Evolutionary conservation across 2,329 filamentous ascomycete genomes (phyloP).

Genomic region (Lasiodiplodia gonubiensis): DNA sequence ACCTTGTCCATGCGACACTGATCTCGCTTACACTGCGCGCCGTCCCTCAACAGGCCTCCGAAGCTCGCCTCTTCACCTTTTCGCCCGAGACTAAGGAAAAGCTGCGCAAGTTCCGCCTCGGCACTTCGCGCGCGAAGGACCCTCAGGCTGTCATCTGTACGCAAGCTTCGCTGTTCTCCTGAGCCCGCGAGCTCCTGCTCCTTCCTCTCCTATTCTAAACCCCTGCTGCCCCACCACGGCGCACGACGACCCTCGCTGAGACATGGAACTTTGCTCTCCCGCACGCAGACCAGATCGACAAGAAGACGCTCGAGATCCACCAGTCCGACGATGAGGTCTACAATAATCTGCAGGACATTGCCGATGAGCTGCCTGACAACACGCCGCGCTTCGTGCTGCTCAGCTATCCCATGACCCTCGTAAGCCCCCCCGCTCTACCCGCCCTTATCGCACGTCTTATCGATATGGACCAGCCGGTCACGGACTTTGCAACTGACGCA

Average conservation of each 20-base stretch:
- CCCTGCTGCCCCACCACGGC: slow-evolving; percentile 27
- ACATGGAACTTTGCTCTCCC: slow-evolving; percentile 30
- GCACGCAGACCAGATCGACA: slow-evolving; percentile 81
- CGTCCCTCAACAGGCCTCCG: slow-evolving; percentile 63
- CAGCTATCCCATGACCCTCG: slow-evolving; percentile 87
- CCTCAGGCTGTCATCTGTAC: slow-evolving; percentile 95
- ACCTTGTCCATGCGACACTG: slow-evolving; percentile 21
- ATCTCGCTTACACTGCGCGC: slow-evolving; percentile 20
- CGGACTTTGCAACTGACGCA: background rate
- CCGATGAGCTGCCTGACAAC: slow-evolving; percentile 90
- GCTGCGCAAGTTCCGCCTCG: slow-evolving; percentile 91
- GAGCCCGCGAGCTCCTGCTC: slow-evolving; percentile 15
- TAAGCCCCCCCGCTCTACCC: slow-evolving; percentile 51
- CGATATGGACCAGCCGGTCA: slow-evolving; percentile 1
- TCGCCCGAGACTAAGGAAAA: slow-evolving; percentile 87
- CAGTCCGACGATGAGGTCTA: slow-evolving; percentile 83
- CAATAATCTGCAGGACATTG: slow-evolving; percentile 77
- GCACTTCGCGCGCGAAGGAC: slow-evolving; percentile 83
- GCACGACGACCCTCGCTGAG: slow-evolving; percentile 36
- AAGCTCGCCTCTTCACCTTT: slow-evolving; percentile 91
- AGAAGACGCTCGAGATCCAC: slow-evolving; percentile 85
- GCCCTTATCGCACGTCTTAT: slow-evolving; percentile 9
- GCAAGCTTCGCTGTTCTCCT: slow-evolving; percentile 38
- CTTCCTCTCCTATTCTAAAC: slow-evolving; percentile 27
- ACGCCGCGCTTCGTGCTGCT: slow-evolving; percentile 87